Conservation (phyloP, 805 yeast species). For the Ogataea glucozyma region DNA sequence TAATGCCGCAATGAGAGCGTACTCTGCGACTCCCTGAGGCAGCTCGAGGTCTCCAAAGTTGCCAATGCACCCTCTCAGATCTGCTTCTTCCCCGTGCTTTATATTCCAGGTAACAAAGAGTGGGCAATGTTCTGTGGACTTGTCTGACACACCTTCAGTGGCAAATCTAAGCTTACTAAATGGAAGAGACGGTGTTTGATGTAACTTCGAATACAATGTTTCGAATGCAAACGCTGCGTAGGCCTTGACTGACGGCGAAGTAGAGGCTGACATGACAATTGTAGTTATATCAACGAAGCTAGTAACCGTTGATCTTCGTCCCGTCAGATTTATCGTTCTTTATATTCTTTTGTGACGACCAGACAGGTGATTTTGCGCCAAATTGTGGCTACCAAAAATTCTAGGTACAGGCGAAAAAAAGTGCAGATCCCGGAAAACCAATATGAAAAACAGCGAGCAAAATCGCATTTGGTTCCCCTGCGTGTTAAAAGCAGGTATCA, state of each 20-base stretch:
- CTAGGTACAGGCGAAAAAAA: no score
- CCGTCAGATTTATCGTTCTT: no score
- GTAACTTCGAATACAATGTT: conserved; percentile 33
- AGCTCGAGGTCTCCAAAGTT: conserved; percentile 64
- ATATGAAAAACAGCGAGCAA: no score
- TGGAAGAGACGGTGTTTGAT: conserved; percentile 17
- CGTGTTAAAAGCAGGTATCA: no score
- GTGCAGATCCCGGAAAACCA: no score
- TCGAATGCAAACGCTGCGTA: conserved; percentile 46
- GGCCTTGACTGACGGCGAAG: conserved; percentile 27
- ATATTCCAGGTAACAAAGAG: conserved; percentile 87
- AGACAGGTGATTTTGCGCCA: no score
- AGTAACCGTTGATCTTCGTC: no score
- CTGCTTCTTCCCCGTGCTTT: conserved; percentile 30
- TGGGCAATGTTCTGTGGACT: conserved; percentile 44
- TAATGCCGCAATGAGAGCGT: conserved; percentile 68
- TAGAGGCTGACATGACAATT: conserved; percentile 1
- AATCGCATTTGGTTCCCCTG: no score
- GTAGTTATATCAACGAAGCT: no score
- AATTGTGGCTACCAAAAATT: no score
- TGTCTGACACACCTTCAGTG: conserved; percentile 13
- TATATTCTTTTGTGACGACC: no score
- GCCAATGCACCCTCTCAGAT: conserved; percentile 90
- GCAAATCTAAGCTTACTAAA: conserved; percentile 13
- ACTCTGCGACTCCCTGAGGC: conserved; percentile 59